Base-by-base conservation (phyloP, 176 grass and related monocot species). In the Musa troglodytarum region DNA sequence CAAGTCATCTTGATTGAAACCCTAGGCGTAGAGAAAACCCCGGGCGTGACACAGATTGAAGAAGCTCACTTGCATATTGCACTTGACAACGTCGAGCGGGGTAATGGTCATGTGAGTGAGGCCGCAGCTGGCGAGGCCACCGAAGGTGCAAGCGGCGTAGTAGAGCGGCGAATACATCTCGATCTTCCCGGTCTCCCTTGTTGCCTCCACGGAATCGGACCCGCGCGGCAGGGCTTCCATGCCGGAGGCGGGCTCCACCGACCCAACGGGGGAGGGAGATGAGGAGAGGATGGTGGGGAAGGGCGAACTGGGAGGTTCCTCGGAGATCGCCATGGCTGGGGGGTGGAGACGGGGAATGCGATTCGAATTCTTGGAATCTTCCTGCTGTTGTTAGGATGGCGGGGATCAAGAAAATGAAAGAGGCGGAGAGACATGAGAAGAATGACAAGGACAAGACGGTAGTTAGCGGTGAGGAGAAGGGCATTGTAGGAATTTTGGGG, bases 31-130 rank as follows among this genome's bases (percentile, higher is more conserved):
- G 20, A 8, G 28, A 13, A 26, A 25, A 13, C 26, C 7, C 66
- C 11, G 16, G 3, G 13, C 28, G 14, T n/a, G 8, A 43, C 16
- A n/a, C 9, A 70, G 52, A 51, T 51, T 70, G 7, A 51, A 70
- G 34, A 43, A 56, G 11, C 53, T 29, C 3, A 56, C 72, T 13
- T 74, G 72, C 72, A 74, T 74, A 56, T 74, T 74, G 53, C 72
- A 74, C 53, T 74, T 74, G 72, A 74, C 72, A 13, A 74, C 53
- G 53, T 74, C 72, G 23, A 74, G 72, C 72, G 72, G 72, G 53
- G 72, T 74, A 53, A 74, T 53, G 11, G 72, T 14, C 72, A 57
- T 26, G 50, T 74, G 72, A 9, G 53, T 74, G 53, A 74, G 72
- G 72, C 72, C 72, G 16, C 72, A 74, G 21, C 72, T 74, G 72